phyloP scores from a whole-genome alignment of 2,329 filamentous ascomycete species.

The Rugonectria rugulosa region DNA sequence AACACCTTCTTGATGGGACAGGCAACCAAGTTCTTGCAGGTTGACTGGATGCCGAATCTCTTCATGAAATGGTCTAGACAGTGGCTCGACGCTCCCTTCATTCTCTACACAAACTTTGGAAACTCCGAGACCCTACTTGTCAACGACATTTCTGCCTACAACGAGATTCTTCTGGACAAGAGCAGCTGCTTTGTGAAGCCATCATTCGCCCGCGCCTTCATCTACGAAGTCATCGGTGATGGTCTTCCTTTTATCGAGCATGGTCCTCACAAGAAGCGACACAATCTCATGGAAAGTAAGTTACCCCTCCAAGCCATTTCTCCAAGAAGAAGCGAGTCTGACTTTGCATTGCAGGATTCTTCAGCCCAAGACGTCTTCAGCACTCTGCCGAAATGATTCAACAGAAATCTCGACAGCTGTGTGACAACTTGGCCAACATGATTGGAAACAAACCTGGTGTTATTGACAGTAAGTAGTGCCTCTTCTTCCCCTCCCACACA shows the following conservation, averaged over 20 bases:
- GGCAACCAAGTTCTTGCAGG: constrained; percentile 41
- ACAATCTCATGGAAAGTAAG: constrained; percentile 44
- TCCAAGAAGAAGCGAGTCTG: not conserved
- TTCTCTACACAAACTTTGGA: constrained; percentile 39
- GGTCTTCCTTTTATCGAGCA: constrained; percentile 47
- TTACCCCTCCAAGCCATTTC: not conserved
- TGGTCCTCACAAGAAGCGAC: constrained; percentile 44
- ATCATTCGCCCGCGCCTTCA: constrained; percentile 33
- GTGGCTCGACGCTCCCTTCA: constrained; percentile 38
- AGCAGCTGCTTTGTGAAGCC: constrained; percentile 39
- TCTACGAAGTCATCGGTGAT: constrained; percentile 38
- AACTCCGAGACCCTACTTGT: constrained; percentile 38
- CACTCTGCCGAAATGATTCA: constrained; percentile 42
- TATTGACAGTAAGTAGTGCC: constrained; percentile 26
- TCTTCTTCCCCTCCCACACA: too few relatives aligned
- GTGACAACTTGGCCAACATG: constrained; percentile 27
- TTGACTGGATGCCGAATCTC: constrained; percentile 39
- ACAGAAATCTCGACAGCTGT: constrained; percentile 44
- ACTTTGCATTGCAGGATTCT: constrained; percentile 34
- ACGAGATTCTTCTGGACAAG: constrained; percentile 39
- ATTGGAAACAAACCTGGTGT: constrained; percentile 16
- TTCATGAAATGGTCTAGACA: constrained; percentile 41
- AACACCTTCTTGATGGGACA: constrained; percentile 51
- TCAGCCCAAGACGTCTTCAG: constrained; percentile 41
- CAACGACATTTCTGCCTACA: constrained; percentile 36